Evolutionary conservation across 2,329 filamentous ascomycete species (phyloP).

Genomic region (Verticillium isaacii): DNA sequence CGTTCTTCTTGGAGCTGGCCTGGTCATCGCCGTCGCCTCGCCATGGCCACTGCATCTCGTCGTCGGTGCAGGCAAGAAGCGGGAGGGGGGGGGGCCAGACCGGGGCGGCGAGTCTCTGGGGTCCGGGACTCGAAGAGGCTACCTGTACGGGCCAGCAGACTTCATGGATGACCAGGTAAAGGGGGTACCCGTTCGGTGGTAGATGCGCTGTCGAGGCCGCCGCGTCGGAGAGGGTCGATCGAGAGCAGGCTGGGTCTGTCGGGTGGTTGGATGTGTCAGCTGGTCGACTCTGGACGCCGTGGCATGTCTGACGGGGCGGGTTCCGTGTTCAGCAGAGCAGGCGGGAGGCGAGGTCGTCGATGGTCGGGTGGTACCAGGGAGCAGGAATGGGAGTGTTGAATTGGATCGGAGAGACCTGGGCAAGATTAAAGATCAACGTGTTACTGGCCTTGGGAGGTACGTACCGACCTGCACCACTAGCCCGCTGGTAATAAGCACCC

Average conservation of each 20-base stretch:
- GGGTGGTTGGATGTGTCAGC: neutral
- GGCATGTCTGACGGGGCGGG: neutral
- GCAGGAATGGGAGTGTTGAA: neutral
- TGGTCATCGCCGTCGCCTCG: conserved; percentile 21
- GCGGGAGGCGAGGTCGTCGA: neutral
- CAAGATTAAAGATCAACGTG: conserved; percentile 3
- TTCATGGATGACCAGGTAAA: neutral
- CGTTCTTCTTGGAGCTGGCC: conserved; percentile 18
- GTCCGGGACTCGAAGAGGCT: neutral
- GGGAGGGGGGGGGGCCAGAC: neutral
- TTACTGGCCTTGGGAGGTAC: neutral
- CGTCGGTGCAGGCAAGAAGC: neutral
- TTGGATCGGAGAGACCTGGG: neutral
- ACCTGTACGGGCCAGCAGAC: neutral
- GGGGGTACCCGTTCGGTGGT: neutral
- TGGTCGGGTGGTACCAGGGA: neutral
- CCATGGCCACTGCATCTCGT: conserved; percentile 30
- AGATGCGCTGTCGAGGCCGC: neutral
- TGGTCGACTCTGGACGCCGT: neutral
- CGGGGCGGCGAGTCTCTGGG: conserved; percentile 9
- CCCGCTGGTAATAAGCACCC: neutral
- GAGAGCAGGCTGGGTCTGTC: neutral
- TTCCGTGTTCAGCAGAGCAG: neutral
- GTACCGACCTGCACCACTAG: neutral
- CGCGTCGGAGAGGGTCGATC: neutral